Percentiles rank a stretch among this genome's conserved stretches.
Conservation (phyloP, 495 filamentous ascomycete genomes). For the Hypoxylon intermedium region DNA sequence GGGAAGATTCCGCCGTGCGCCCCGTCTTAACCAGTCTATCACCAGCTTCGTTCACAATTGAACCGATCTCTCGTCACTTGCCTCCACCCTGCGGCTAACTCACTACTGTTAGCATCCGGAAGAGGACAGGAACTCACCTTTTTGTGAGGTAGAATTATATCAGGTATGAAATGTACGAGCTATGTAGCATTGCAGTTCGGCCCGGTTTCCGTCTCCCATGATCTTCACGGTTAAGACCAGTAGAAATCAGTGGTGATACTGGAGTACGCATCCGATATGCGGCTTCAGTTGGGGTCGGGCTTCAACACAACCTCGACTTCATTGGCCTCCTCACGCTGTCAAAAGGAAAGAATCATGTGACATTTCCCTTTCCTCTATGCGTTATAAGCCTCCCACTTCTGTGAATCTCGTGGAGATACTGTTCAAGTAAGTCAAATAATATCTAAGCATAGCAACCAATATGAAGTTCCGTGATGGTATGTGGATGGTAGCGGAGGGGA, state of each 20-base stretch:
- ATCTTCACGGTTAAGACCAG: slow-evolving; percentile 9
- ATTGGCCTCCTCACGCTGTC: slow-evolving; percentile 14
- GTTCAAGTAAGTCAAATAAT: background rate
- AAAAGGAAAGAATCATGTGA: slow-evolving; percentile 5
- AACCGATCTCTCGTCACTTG: slow-evolving; percentile 17
- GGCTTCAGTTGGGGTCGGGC: slow-evolving; percentile 22
- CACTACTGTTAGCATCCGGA: slow-evolving; percentile 3
- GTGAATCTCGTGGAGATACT: background rate
- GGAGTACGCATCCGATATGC: slow-evolving; percentile 24
- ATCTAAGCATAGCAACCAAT: slow-evolving; percentile 3
- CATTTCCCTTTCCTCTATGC: background rate
- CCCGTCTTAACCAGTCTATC: background rate
- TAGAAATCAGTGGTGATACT: slow-evolving; percentile 16
- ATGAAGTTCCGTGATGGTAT: slow-evolving; percentile 62
- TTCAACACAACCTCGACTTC: slow-evolving; percentile 1
- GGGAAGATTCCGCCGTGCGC: slow-evolving; percentile 26
- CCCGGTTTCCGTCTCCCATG: slow-evolving; percentile 31
- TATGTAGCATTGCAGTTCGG: slow-evolving; percentile 15
- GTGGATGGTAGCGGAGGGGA: slow-evolving; percentile 59
- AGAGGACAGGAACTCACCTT: too few relatives aligned
- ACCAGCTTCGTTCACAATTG: slow-evolving; percentile 23
- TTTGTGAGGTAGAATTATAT: slow-evolving; percentile 3
- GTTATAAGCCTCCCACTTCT: too few relatives aligned
- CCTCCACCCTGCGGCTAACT: slow-evolving; percentile 7
- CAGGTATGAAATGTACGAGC: background rate